Conservation (phyloP, 202 grass and related monocot genomes). For the Dendrocalamus latiflorus region DNA sequence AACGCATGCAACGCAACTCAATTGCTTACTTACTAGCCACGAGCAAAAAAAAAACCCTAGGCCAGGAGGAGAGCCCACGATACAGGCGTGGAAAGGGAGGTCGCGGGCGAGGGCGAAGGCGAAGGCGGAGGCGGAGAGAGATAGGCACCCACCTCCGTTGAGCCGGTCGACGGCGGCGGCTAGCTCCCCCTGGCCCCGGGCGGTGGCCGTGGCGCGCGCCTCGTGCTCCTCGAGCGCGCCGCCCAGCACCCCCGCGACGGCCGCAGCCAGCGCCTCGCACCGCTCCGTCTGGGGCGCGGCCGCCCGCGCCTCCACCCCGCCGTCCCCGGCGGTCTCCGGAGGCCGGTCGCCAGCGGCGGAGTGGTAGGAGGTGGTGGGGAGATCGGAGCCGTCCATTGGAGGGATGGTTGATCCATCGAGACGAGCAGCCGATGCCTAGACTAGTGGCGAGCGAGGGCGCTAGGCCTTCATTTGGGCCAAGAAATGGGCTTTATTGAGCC, state of each 20-base stretch:
- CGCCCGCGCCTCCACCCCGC: background rate
- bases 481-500: background rate
- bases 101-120: too few relatives aligned
- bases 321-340: background rate
- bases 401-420: conserved; percentile 5
- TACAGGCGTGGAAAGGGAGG: background rate
- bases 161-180: conserved; percentile 55
- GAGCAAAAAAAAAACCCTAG: conserved; percentile 16
- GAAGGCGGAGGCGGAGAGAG: too few relatives aligned
- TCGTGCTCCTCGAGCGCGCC: conserved; percentile 68
- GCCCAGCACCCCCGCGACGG: conserved; percentile 59
- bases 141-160: conserved; percentile 43
- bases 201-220: conserved; percentile 30
- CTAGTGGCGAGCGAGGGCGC: background rate
- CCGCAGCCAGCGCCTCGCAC: conserved; percentile 56
- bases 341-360: background rate
- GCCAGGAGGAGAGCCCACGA: background rate
- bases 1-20: background rate
- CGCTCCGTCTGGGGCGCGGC: background rate
- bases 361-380: background rate
- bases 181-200: conserved; percentile 71
- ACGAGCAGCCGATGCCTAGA: background rate
- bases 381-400: conserved; percentile 50
- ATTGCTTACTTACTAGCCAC: background rate
- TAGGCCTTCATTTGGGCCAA: background rate